Base-by-base conservation (phyloP, 2,329 filamentous ascomycete species). In the Diplodia intermedia region DNA sequence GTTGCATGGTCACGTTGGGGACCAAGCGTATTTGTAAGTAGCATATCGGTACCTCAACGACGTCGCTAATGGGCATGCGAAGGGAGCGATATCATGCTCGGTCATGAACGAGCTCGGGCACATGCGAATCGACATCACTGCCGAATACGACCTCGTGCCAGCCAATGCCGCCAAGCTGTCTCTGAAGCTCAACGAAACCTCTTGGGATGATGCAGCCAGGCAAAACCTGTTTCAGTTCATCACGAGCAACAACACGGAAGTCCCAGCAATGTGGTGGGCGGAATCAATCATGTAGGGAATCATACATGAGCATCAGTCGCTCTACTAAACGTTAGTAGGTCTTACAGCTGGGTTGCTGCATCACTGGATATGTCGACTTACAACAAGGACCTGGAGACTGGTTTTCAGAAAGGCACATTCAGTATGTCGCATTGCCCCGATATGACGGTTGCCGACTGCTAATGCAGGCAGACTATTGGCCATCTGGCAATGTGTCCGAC, bases 181-280 rank as follows among this genome's bases (percentile, higher is more conserved):
- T 7, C 20, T 29, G n/a, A 14, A 57, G 14, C 29, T 7, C 9
- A 6, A 14, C 20, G 33, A 57, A 2, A 57, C 33, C 11, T 29
- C 50, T 3, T 53, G 36, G 54, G 20, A 38, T 6, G n/a, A 33
- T 18, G 36, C 20, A 38, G n/a, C 20, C 18, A 40, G 18, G 33
- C 36, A 40, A 14, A 40, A 57, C 11, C 5, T 57, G 12, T 57
- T 38, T 33, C 54, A 33, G 18, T 38, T 38, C 11, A 38, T 57
- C 36, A 14, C 20, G 20, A 29, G 26, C 12, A 57, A 40, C 36
- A 57, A 57, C 9, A 57, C n/a, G 12, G 33, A 14, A 20, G n/a
- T 20, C n/a, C 9, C 54, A 7, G 54, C 54, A 1, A 57, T 57
- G 54, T 57, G 54, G 54, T 57, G 54, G 54, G 54, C 54, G 12